Conservation (phyloP, 2,329 filamentous ascomycete species). For the Ceratocystis papillata region DNA sequence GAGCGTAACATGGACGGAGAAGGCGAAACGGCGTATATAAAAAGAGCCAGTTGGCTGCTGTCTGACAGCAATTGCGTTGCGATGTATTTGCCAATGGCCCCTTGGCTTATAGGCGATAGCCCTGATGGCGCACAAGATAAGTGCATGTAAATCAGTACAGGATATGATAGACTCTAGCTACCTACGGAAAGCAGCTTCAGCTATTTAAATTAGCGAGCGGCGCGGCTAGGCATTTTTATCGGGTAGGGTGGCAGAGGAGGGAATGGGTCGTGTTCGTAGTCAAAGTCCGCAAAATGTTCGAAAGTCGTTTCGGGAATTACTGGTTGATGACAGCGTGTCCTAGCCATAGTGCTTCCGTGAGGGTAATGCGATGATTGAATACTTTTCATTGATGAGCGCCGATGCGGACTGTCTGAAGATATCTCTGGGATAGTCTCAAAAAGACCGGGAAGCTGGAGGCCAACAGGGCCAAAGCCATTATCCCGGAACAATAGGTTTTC, state of each 20-base stretch:
- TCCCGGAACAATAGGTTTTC: conserved; percentile 34
- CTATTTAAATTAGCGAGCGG: not conserved
- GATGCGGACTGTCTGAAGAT: conserved; percentile 19
- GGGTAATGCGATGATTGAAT: not conserved
- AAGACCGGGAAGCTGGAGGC: conserved; percentile 32
- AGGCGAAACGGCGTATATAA: conserved; percentile 5
- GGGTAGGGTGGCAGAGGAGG: conserved; percentile 8
- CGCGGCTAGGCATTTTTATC: not conserved
- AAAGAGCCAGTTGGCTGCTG: not conserved
- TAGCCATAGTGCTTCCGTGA: not conserved
- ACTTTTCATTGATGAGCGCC: conserved; percentile 16
- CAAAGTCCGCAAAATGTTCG: conserved; percentile 22
- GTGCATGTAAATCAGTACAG: not conserved
- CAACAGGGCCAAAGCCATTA: conserved; percentile 31
- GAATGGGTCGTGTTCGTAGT: conserved; percentile 17
- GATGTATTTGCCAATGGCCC: no score
- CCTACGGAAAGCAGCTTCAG: not conserved
- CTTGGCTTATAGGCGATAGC: no score
- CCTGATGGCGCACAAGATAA: no score
- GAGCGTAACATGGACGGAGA: conserved; percentile 11
- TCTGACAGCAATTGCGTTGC: not conserved
- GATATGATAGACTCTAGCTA: not conserved
- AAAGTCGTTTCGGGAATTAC: conserved; percentile 6
- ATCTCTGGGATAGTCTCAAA: conserved; percentile 26
- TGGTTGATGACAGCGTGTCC: not conserved